Evolutionary conservation across 352 stramenopile genomes (phyloP).

Genomic region (Globisporangium abappressorium): DNA sequence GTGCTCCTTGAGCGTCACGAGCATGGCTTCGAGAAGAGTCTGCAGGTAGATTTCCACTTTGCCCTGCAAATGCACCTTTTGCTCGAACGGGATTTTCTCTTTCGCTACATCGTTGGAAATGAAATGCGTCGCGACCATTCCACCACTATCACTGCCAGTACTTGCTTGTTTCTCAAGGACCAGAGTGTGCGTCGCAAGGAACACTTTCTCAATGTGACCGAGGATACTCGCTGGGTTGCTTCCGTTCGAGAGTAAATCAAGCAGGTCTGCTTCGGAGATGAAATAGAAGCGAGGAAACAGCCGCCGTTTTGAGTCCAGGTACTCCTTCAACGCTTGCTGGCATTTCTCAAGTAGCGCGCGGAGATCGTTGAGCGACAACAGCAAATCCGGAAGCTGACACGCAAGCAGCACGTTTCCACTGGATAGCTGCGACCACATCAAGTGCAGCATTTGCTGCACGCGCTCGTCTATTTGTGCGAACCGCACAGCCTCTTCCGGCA

Average conservation of each 20-base stretch:
- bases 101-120: conserved; percentile 87
- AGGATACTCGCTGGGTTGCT: conserved; percentile 86
- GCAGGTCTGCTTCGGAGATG: conserved; percentile 91
- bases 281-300: conserved; percentile 96
- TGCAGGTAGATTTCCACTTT: conserved; percentile 97
- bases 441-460: conserved; percentile 60
- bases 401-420: conserved; percentile 70
- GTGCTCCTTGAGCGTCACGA: conserved; percentile 86
- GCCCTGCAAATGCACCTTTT: conserved; percentile 81
- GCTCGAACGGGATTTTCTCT: conserved; percentile 90
- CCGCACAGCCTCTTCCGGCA: conserved; percentile 87
- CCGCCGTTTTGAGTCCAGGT: conserved; percentile 90
- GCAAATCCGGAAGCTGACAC: conserved; percentile 82
- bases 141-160: conserved; percentile 21
- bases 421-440: conserved; percentile 71
- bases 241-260: conserved; percentile 94
- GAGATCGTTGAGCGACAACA: conserved; percentile 73
- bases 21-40: conserved; percentile 89
- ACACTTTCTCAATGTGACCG: conserved; percentile 90
- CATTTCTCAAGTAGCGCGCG: conserved; percentile 85
- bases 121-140: conserved; percentile 79
- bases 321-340: conserved; percentile 93
- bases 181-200: conserved; percentile 60
- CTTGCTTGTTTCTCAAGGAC: conserved; percentile 48
- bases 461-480: conserved; percentile 89